Conservation (phyloP, 139 green algal species). For the Ulvella scutata region DNA sequence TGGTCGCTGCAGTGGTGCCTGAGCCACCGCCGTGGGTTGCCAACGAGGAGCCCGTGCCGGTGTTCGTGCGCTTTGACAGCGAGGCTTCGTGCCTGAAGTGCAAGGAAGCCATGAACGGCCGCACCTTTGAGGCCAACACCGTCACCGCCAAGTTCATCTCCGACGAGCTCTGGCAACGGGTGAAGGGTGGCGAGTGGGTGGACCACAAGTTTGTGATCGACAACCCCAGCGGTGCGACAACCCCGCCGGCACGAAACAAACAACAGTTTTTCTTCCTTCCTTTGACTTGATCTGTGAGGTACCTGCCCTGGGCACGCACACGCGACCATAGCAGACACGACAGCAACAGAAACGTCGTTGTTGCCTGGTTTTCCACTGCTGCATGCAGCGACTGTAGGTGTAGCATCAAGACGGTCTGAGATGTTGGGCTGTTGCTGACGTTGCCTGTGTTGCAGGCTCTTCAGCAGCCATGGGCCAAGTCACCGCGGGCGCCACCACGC, state of each 20-base stretch:
- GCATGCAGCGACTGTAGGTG: no score
- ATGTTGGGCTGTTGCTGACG: no score
- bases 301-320: no score
- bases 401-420: no score
- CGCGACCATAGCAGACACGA: no score
- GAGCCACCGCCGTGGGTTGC: neutral
- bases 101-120: neutral
- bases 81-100: neutral
- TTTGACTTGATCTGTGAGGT: no score
- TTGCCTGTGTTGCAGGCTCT: no score
- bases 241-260: no score
- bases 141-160: slow-evolving; percentile 2
- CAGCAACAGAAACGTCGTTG: no score
- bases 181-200: neutral
- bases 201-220: neutral
- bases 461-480: no score
- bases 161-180: neutral
- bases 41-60: neutral
- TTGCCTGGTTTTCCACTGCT: no score
- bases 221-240: neutral
- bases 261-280: no score
- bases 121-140: neutral
- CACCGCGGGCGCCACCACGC: neutral
- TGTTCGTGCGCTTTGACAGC: neutral
- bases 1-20: neutral